A percentile compares a stretch with the other conserved stretches of the same genome.
These are phyloP conservation scores for Areca catechu DNA, from an alignment of 176 grass and related monocot genomes.

Conservation along the genomic window DNA sequence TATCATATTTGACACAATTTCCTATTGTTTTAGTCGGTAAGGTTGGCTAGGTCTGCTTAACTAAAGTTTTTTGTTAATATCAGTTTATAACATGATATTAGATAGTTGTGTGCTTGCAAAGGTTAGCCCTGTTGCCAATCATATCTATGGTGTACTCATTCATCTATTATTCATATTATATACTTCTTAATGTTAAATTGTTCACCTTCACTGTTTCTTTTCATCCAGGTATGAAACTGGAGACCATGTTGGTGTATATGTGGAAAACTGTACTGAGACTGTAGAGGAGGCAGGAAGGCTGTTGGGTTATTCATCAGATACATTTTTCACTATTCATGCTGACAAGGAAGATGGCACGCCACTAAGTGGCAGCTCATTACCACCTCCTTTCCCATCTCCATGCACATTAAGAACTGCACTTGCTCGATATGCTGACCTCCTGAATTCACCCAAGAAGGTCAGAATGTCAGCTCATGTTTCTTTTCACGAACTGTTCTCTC, in stretches of 20 bases:
- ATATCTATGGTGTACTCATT: no score
- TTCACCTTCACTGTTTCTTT: not conserved
- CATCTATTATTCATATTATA: no score
- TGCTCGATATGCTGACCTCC: conserved; percentile 77
- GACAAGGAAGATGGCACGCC: conserved; percentile 84
- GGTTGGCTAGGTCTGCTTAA: no score
- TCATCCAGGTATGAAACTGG: conserved; percentile 74
- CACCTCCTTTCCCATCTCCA: conserved; percentile 73
- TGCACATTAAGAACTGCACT: conserved; percentile 68
- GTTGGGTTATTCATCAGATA: conserved; percentile 54
- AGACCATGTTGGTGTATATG: conserved; percentile 84
- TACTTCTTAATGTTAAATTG: no score
- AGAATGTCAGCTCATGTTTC: not conserved
- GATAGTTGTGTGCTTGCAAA: no score
- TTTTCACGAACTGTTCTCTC: no score
- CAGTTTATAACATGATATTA: no score
- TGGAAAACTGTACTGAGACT: conserved; percentile 56
- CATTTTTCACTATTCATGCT: conserved; percentile 78
- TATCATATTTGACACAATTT: no score
- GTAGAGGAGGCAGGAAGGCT: conserved; percentile 70
- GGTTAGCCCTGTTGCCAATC: no score
- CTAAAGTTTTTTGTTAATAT: no score
- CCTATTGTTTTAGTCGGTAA: no score
- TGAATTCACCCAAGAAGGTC: conserved; percentile 97
- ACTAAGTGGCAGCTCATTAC: conserved; percentile 49